Evolutionary conservation across 225 moss, liverwort and hornwort species (phyloP), one percentile per base, ranked within the genome.

Genomic region (Rhytidiadelphus loreus): DNA sequence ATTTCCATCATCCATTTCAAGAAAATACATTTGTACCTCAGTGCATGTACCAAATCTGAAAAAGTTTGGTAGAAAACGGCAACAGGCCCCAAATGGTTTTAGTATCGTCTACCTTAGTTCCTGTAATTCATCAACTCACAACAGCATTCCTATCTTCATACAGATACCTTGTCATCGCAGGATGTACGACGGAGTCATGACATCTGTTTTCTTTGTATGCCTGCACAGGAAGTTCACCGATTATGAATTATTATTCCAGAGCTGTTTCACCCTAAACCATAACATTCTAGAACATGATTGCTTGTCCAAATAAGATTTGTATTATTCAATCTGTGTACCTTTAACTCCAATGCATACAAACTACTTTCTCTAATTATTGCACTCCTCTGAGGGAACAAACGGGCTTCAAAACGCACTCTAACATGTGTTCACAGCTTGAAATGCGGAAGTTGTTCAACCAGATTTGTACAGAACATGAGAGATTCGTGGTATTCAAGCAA

Each of bases 131-230:
- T 92, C 87, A 93, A 83, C 82, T 91, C 87, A 92, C 93, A 88
- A 91, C 86, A 29, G 88, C 91, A 90, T 89, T 29, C 81, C 84
- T 91, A 66, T 93, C 92, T 85, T 93, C 93, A 79, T 93, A 93
- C 85, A 93, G 30, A 82, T 65, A 79, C 86, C 88, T 93, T 63
- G 88, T 89, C 55, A 93, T 41, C 43, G 92, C 86, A 24, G 91
- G 93, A 73, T 92, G 91, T 25, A 82, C 91, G 50, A 56, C 6
- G 6, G 30, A 63, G 64, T 91, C 84, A 55, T 88, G 77, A 61
- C 80, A 88, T 79, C 64, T 91, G 64, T 93, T 93, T 62, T 92
- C 93, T 82, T 91, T 92, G 89, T 88, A 93, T 63, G 90, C 92
- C 93, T 93, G 92, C 82, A 61, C 56, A 91, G 30, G 32, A 86